Evolutionary conservation across 2,329 filamentous ascomycete genomes (phyloP).

Genomic region (Orbilia quercus): DNA sequence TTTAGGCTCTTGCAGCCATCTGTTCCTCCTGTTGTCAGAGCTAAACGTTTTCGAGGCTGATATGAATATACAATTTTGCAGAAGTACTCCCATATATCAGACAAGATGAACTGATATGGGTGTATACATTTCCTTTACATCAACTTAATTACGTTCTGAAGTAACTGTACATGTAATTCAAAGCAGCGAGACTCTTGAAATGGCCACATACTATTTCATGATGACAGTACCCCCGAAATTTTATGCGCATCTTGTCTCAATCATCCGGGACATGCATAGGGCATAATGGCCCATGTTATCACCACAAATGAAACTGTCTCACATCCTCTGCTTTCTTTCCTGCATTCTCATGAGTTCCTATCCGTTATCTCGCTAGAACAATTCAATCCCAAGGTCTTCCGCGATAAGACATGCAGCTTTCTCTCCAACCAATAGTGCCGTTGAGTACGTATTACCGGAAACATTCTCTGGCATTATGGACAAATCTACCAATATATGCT

Average conservation of each 20-base stretch:
- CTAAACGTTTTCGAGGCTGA: no score
- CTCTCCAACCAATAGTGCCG: slow-evolving; percentile 66
- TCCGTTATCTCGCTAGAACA: slow-evolving; percentile 22
- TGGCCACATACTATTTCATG: no score
- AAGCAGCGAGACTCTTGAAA: no score
- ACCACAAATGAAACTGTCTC: background rate
- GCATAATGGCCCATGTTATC: background rate
- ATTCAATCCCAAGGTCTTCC: slow-evolving; percentile 59
- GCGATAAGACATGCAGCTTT: slow-evolving; percentile 62
- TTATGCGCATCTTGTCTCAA: slow-evolving; percentile 5
- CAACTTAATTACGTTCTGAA: no score
- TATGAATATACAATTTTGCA: no score
- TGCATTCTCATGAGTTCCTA: background rate
- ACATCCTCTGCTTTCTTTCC: background rate
- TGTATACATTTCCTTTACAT: no score
- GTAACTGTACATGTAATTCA: no score
- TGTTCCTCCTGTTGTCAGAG: no score
- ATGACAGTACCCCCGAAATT: background rate
- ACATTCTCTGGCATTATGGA: slow-evolving; percentile 60
- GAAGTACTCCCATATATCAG: no score
- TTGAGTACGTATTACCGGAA: slow-evolving; percentile 65
- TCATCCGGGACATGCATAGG: slow-evolving; percentile 20
- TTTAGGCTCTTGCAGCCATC: no score
- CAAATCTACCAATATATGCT: slow-evolving; percentile 58
- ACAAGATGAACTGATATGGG: no score